Percentiles rank a stretch among this genome's conserved stretches.
Conservation (phyloP, 305 asterid species). For the Ruellia speciosa region DNA sequence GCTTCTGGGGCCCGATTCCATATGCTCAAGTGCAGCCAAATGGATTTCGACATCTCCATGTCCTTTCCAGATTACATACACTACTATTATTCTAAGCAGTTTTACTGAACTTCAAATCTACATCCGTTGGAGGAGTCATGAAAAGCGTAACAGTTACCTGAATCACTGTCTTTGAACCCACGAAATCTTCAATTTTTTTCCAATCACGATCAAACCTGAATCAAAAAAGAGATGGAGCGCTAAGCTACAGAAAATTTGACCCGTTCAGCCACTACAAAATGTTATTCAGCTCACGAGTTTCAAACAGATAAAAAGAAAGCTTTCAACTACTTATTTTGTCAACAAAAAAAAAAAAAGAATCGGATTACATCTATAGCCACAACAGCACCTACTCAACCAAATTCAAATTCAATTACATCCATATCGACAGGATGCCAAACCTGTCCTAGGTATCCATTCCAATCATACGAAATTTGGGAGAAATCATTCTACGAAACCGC, state of each 20-base stretch:
- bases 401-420: no score
- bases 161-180: slow-evolving; percentile 88
- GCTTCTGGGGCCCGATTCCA: slow-evolving; percentile 18
- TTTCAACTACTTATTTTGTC: slow-evolving; percentile 10
- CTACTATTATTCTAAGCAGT: neutral
- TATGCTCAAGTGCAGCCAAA: neutral
- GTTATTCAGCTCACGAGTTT: neutral
- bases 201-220: slow-evolving; percentile 94
- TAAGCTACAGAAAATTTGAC: slow-evolving; percentile 27
- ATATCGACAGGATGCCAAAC: no score
- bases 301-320: slow-evolving; percentile 10
- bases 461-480: no score
- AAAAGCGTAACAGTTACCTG: slow-evolving; percentile 43
- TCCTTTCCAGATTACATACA: neutral
- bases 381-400: no score
- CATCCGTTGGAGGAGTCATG: neutral
- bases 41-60: slow-evolving; percentile 7
- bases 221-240: slow-evolving; percentile 16
- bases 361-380: no score
- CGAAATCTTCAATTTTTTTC: slow-evolving; percentile 93
- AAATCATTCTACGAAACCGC: no score
- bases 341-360: neutral
- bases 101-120: neutral
- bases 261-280: slow-evolving; percentile 6
- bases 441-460: no score